These are phyloP conservation scores for Xylariaceae sp. DNA, from an alignment of 2,329 filamentous ascomycete species.

Conservation along the genomic window DNA sequence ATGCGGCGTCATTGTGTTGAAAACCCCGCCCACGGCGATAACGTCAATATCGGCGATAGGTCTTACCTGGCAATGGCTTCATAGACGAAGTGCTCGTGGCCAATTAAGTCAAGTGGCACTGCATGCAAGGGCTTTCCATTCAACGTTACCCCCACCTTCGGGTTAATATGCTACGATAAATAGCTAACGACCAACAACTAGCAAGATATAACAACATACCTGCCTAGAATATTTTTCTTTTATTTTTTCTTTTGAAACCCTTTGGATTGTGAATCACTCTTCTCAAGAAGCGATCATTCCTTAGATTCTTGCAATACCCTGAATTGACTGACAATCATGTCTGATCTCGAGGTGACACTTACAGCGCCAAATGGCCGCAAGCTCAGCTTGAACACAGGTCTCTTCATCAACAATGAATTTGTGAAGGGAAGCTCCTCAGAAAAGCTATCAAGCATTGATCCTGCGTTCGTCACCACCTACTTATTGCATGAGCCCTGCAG, in stretches of 20 bases:
- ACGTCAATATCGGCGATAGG: no score
- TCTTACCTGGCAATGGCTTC: no score
- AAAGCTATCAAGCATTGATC: constrained; percentile 4
- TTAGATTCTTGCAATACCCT: neutral
- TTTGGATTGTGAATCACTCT: neutral
- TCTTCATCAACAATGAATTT: constrained; percentile 37
- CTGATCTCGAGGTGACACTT: constrained; percentile 54
- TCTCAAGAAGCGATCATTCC: neutral
- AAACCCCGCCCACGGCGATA: no score
- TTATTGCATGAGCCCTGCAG: neutral
- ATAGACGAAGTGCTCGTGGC: no score
- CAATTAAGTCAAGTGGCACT: neutral
- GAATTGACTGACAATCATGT: neutral
- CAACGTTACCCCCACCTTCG: neutral
- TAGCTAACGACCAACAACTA: neutral
- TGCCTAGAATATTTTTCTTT: no score
- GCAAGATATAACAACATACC: no score
- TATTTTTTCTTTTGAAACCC: neutral
- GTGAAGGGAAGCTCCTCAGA: constrained; percentile 1
- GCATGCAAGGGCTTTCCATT: no score
- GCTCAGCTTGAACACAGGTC: constrained; percentile 63
- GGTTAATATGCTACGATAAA: neutral
- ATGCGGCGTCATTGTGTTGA: no score
- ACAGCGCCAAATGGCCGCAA: constrained; percentile 68
- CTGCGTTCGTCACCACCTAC: neutral